Percentiles rank a stretch among this genome's conserved stretches.
Evolutionary conservation across 108 stramenopile species (phyloP).

Genomic region (Mediolabrus comicus): DNA sequence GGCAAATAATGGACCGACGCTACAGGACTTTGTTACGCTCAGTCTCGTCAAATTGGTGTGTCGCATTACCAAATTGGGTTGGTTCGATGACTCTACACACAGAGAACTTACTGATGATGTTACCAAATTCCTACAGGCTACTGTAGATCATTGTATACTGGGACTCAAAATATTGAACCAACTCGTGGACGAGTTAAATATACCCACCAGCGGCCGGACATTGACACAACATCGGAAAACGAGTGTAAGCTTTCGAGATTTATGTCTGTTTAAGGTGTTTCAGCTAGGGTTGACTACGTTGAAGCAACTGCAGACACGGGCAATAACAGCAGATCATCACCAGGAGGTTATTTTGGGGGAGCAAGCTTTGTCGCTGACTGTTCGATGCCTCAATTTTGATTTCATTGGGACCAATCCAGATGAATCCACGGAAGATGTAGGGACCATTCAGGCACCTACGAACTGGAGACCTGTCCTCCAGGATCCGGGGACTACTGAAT

Average conservation of each 20-base stretch:
- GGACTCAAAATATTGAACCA: slow-evolving; percentile 95
- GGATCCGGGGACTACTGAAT: slow-evolving; percentile 84
- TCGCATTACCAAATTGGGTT: slow-evolving; percentile 97
- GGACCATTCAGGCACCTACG: slow-evolving; percentile 96
- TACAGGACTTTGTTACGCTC: slow-evolving; percentile 89
- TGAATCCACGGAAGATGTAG: slow-evolving; percentile 97
- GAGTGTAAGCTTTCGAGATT: slow-evolving; percentile 95
- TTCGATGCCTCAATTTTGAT: slow-evolving; percentile 93
- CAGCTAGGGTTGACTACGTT: slow-evolving; percentile 90
- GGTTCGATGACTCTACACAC: slow-evolving; percentile 94
- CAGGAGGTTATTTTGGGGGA: slow-evolving; percentile 85
- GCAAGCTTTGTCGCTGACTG: slow-evolving; percentile 82
- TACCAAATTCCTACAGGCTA: slow-evolving; percentile 93
- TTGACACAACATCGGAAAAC: slow-evolving; percentile 96
- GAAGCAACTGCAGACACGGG: slow-evolving; percentile 87
- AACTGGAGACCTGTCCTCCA: slow-evolving; percentile 89
- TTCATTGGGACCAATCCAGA: slow-evolving; percentile 99
- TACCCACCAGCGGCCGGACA: slow-evolving; percentile 90
- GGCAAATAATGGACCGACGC: slow-evolving; percentile 86
- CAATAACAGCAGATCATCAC: slow-evolving; percentile 72
- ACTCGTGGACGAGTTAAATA: slow-evolving; percentile 96
- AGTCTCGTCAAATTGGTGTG: slow-evolving; percentile 92
- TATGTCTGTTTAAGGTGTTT: slow-evolving; percentile 91
- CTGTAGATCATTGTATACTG: slow-evolving; percentile 92
- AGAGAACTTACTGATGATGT: slow-evolving; percentile 95